These are phyloP conservation scores for Neurospora intermedia DNA, from an alignment of 495 filamentous ascomycete species.

Conservation along the genomic window DNA sequence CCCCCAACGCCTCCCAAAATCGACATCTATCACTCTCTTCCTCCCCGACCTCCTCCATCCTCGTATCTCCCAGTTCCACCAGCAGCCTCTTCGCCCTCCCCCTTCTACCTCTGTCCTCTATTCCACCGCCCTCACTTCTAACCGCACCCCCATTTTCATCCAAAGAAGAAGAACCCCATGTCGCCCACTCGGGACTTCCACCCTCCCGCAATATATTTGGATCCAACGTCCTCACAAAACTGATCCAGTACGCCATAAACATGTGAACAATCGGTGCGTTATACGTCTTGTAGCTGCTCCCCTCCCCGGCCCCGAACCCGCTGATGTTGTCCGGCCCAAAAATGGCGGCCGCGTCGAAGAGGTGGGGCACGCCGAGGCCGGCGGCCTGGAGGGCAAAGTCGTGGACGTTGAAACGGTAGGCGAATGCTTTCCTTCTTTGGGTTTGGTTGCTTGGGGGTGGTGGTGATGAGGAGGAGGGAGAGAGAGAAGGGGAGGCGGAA, in stretches of 20 bases:
- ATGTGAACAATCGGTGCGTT: slow-evolving; percentile 23
- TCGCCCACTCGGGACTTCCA: slow-evolving; percentile 22
- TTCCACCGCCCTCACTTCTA: neutral
- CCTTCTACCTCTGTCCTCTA: slow-evolving; percentile 18
- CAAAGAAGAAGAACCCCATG: neutral
- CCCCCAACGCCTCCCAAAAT: slow-evolving; percentile 30
- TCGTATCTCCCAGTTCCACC: slow-evolving; percentile 17
- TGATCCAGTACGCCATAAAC: slow-evolving; percentile 33
- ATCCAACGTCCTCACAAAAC: slow-evolving; percentile 29
- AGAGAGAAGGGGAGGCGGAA: neutral
- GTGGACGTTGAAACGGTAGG: slow-evolving; percentile 21
- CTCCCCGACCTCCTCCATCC: slow-evolving; percentile 14
- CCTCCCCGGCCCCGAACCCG: slow-evolving; percentile 7
- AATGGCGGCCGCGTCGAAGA: slow-evolving; percentile 31
- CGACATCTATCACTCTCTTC: slow-evolving; percentile 6
- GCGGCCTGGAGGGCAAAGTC: slow-evolving; percentile 10
- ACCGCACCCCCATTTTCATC: neutral
- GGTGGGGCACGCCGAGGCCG: slow-evolving; percentile 10
- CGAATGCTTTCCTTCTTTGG: neutral
- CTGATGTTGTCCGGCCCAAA: slow-evolving; percentile 30
- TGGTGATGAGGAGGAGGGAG: no score
- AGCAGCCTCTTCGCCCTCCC: slow-evolving; percentile 16
- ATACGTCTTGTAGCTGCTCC: slow-evolving; percentile 20
- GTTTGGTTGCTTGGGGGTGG: neutral
- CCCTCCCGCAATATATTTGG: slow-evolving; percentile 16